A percentile compares a stretch with the other conserved stretches of the same genome.
These are phyloP conservation scores for Mycena indigotica DNA, from an alignment of 768 basidiomycete genomes.

Conservation along the genomic window DNA sequence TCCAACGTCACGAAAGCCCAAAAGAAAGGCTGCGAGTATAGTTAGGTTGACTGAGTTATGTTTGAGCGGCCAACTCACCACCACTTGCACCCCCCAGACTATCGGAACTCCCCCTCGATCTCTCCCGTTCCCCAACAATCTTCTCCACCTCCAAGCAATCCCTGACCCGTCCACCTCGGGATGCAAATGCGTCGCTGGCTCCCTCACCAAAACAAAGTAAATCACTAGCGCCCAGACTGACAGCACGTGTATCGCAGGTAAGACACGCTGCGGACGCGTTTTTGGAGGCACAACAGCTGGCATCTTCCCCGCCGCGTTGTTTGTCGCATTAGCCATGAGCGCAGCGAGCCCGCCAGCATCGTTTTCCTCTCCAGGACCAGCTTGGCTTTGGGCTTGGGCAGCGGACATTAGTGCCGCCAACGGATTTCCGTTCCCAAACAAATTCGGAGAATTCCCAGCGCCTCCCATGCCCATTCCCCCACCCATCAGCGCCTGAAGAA, in stretches of 20 bases:
- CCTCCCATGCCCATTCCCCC: constrained; percentile 19
- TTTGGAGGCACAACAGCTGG: constrained; percentile 31
- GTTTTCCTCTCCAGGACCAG: background rate
- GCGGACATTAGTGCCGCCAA: constrained; percentile 45
- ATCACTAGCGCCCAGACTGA: constrained; percentile 65
- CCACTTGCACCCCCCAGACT: constrained; percentile 53
- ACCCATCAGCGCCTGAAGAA: constrained; percentile 66
- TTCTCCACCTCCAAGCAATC: constrained; percentile 63
- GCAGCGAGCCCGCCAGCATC: background rate
- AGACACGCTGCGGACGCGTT: constrained; percentile 56
- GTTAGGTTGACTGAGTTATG: background rate
- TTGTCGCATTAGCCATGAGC: constrained; percentile 4
- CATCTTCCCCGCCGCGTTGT: constrained; percentile 13
- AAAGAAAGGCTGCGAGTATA: constrained; percentile 73
- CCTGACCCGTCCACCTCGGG: constrained; percentile 25
- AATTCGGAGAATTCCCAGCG: background rate
- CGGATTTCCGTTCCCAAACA: constrained; percentile 43
- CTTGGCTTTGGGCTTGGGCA: background rate
- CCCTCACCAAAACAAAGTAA: constrained; percentile 68
- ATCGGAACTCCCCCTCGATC: constrained; percentile 28
- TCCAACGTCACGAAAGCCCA: constrained; percentile 80
- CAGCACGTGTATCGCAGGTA: constrained; percentile 68
- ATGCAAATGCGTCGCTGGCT: constrained; percentile 53
- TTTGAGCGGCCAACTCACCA: constrained; percentile 45
- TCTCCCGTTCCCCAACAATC: constrained; percentile 47